These are phyloP conservation scores for Phytopythium aichiense DNA, from an alignment of 352 stramenopile genomes.

Conservation along the genomic window DNA sequence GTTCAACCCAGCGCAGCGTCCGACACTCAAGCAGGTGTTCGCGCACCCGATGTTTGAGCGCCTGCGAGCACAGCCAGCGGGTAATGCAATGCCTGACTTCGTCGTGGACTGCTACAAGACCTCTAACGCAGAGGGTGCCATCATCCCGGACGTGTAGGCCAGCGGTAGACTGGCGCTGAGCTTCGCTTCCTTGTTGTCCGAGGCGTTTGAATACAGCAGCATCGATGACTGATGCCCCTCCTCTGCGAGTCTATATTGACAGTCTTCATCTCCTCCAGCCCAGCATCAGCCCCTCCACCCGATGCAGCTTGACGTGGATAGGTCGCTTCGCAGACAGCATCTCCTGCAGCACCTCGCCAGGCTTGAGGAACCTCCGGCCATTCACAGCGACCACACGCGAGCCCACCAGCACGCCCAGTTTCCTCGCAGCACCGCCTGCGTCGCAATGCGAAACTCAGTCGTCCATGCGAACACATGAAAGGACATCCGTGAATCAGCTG, in stretches of 20 bases:
- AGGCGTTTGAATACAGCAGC: neutral
- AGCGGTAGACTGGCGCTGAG: neutral
- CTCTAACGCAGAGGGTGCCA: constrained; percentile 4
- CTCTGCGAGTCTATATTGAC: constrained; percentile 1
- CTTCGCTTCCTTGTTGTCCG: neutral
- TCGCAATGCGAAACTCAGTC: neutral
- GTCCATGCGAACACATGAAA: neutral
- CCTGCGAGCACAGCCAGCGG: constrained; percentile 16
- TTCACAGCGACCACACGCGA: constrained; percentile 68
- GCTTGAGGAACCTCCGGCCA: constrained; percentile 40
- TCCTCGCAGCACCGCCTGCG: constrained; percentile 42
- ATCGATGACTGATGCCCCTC: neutral
- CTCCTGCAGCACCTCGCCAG: constrained; percentile 39
- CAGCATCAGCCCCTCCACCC: constrained; percentile 75
- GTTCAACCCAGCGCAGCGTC: constrained; percentile 56
- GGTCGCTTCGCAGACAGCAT: constrained; percentile 55
- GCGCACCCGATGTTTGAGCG: constrained; percentile 52
- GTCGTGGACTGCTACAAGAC: constrained; percentile 54
- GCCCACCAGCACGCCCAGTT: constrained; percentile 58
- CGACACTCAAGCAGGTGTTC: constrained; percentile 66
- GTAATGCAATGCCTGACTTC: constrained; percentile 26
- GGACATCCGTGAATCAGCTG: neutral
- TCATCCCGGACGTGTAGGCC: constrained; percentile 40
- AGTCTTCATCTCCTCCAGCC: constrained; percentile 33
- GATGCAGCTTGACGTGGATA: constrained; percentile 62